Percentiles rank a stretch among this genome's conserved stretches.
These are phyloP conservation scores for Epichloe uncinata DNA, from an alignment of 2,329 filamentous ascomycete species.

Conservation along the genomic window DNA sequence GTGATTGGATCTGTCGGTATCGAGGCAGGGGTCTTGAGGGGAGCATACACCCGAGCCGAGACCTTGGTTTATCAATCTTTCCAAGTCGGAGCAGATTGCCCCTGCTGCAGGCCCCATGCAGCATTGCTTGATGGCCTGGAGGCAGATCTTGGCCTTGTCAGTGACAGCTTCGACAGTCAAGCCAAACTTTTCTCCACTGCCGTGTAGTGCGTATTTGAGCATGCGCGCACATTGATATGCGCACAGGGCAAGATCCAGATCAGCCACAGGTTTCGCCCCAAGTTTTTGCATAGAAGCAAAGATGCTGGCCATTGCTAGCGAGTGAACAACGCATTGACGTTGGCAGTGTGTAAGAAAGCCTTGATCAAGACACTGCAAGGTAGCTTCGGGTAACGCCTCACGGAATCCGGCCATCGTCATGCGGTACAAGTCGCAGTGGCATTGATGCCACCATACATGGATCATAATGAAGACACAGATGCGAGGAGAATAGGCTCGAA, in stretches of 20 bases:
- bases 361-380: slow-evolving; percentile 32
- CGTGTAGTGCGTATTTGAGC: slow-evolving; percentile 37
- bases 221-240: slow-evolving; percentile 42
- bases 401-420: slow-evolving; percentile 37
- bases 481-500: slow-evolving; percentile 43
- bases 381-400: slow-evolving; percentile 32
- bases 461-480: slow-evolving; percentile 48
- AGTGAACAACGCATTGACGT: slow-evolving; percentile 39
- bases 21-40: slow-evolving; percentile 4
- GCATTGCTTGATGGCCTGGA: slow-evolving; percentile 37
- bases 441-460: slow-evolving; percentile 46
- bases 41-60: slow-evolving; percentile 16
- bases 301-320: slow-evolving; percentile 41
- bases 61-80: slow-evolving; percentile 35
- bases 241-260: slow-evolving; percentile 41
- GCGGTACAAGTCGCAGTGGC: slow-evolving; percentile 43
- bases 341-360: slow-evolving; percentile 36
- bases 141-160: slow-evolving; percentile 36
- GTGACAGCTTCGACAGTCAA: slow-evolving; percentile 32
- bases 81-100: slow-evolving; percentile 34
- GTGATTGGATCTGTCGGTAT: neutral
- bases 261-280: slow-evolving; percentile 37
- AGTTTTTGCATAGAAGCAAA: slow-evolving; percentile 38
- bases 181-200: slow-evolving; percentile 27
- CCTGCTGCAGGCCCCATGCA: slow-evolving; percentile 36